Conservation (phyloP, 2,329 filamentous ascomycete species). For the Verticillium albo-atrum region DNA sequence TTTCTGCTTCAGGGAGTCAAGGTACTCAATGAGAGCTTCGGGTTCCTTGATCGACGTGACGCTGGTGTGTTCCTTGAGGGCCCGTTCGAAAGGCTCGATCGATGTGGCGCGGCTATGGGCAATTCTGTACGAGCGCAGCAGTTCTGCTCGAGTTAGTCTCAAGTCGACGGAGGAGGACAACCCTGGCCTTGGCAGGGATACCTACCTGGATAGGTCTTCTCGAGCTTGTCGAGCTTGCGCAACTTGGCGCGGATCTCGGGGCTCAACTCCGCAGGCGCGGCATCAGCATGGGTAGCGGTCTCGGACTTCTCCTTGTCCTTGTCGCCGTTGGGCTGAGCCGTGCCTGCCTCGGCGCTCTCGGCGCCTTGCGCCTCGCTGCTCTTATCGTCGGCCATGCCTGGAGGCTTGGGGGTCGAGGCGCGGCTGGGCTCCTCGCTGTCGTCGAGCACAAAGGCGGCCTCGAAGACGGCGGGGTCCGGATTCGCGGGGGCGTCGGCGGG, state of each 20-base stretch:
- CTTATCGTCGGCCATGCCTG: slow-evolving; percentile 20
- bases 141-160: slow-evolving; percentile 46
- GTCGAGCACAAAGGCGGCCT: slow-evolving; percentile 80
- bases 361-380: slow-evolving; percentile 10
- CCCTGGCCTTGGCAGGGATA: slow-evolving; percentile 3
- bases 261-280: slow-evolving; percentile 51
- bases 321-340: slow-evolving; percentile 15
- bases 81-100: slow-evolving; percentile 91
- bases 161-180: not conserved
- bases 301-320: slow-evolving; percentile 18
- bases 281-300: slow-evolving; percentile 4
- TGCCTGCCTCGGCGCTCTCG: slow-evolving; percentile 9
- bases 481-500: slow-evolving; percentile 40
- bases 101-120: slow-evolving; percentile 82
- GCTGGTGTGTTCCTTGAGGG: slow-evolving; percentile 87
- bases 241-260: slow-evolving; percentile 72
- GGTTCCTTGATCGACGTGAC: slow-evolving; percentile 85
- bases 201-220: slow-evolving; percentile 80
- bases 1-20: slow-evolving; percentile 80
- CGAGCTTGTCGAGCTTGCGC: slow-evolving; percentile 84
- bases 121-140: slow-evolving; percentile 85
- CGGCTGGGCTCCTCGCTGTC: slow-evolving; percentile 69
- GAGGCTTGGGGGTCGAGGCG: slow-evolving; percentile 51
- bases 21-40: slow-evolving; percentile 78
- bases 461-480: slow-evolving; percentile 83